Evolutionary conservation across 139 green algal species (phyloP).

Genomic region (Chlorella sp.): DNA sequence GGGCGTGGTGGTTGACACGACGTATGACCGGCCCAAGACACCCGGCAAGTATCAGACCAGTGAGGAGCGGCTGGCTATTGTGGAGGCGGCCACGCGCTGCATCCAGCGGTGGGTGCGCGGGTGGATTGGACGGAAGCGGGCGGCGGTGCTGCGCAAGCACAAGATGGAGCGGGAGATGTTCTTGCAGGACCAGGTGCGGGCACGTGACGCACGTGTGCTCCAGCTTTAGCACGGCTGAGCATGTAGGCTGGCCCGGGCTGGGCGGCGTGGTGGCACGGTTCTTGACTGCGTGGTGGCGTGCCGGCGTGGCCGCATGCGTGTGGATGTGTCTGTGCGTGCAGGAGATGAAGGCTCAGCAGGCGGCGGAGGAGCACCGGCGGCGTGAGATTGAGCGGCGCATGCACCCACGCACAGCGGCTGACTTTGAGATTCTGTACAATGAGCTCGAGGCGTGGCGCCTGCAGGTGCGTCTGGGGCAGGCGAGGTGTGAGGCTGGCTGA

Average conservation of each 20-base stretch:
- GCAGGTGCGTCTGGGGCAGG: conserved; percentile 25
- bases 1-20: conserved; percentile 50
- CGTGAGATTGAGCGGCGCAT: conserved; percentile 70
- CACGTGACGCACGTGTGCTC: too few species aligned
- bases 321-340: conserved; percentile 9
- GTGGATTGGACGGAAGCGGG: conserved; percentile 44
- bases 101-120: conserved; percentile 67
- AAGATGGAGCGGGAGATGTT: conserved; percentile 52
- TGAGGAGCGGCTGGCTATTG: conserved; percentile 38
- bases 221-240: too few species aligned
- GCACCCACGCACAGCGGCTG: conserved; percentile 58
- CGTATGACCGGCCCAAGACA: conserved; percentile 38
- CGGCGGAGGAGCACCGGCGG: conserved; percentile 41
- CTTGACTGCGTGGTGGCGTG: neutral
- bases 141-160: conserved; percentile 27
- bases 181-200: conserved; percentile 22
- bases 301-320: too few species aligned
- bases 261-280: neutral
- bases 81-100: conserved; percentile 25
- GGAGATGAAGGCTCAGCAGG: conserved; percentile 29
- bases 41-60: conserved; percentile 53
- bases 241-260: neutral
- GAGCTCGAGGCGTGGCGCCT: conserved; percentile 74
- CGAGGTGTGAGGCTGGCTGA: too few species aligned
- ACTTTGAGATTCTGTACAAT: conserved; percentile 78